Evolutionary conservation across 768 basidiomycete species (phyloP).

Genomic region (Hericium rajendrae): DNA sequence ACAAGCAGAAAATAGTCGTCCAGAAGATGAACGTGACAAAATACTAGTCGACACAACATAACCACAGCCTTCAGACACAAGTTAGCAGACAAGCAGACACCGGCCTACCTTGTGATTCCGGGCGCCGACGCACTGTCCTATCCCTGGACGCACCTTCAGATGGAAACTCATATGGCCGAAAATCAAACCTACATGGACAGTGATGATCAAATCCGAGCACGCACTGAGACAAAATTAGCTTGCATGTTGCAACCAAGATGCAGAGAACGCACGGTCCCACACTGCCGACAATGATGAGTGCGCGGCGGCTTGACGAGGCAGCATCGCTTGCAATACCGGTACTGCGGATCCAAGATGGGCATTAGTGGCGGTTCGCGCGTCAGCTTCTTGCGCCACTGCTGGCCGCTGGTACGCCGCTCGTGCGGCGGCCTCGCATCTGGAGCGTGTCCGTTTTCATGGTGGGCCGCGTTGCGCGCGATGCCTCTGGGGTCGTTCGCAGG

Average conservation of each 20-base stretch:
- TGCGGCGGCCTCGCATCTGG: no score
- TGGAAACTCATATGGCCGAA: background rate
- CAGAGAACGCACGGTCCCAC: conserved; percentile 58
- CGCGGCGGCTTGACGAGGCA: conserved; percentile 63
- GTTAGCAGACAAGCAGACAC: background rate
- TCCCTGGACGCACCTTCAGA: conserved; percentile 39
- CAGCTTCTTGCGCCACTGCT: background rate
- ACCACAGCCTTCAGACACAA: background rate
- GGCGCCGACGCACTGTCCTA: conserved; percentile 91
- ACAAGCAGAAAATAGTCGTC: conserved; percentile 47
- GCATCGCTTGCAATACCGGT: conserved; percentile 59
- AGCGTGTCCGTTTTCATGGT: no score
- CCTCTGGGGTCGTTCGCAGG: background rate
- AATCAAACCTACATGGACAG: conserved; percentile 60
- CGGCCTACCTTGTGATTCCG: conserved; percentile 72
- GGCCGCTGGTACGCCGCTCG: background rate
- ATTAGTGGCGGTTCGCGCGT: conserved; percentile 26
- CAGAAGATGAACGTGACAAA: conserved; percentile 78
- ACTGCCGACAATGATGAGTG: conserved; percentile 72
- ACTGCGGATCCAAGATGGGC: conserved; percentile 47
- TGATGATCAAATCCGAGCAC: conserved; percentile 82
- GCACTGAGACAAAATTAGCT: conserved; percentile 39
- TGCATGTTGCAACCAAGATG: background rate
- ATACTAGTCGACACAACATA: conserved; percentile 36
- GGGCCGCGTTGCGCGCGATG: background rate